phyloP scores from a whole-genome alignment of 148 eudicot genomes.

The Polygonum aviculare region DNA sequence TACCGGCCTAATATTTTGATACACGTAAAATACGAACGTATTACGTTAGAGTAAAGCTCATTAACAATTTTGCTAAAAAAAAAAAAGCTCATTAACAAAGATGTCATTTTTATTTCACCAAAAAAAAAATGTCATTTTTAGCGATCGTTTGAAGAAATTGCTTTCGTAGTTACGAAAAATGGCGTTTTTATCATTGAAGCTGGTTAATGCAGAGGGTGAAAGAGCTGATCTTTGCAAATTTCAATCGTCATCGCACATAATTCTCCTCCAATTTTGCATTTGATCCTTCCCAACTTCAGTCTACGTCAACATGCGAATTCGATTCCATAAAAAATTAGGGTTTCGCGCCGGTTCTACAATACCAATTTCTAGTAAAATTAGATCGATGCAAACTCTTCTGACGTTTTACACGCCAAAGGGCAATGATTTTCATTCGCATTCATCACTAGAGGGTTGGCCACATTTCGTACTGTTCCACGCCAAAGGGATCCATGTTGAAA shows the following conservation, averaged over 20 bases:
- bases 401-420: constrained; percentile 1
- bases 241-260: not conserved
- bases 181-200: not conserved
- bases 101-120: too few species aligned
- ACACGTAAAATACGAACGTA: too few species aligned
- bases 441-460: not conserved
- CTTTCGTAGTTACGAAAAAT: not conserved
- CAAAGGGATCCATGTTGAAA: constrained; percentile 1
- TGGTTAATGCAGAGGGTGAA: not conserved
- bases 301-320: not conserved
- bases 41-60: too few species aligned
- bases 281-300: not conserved
- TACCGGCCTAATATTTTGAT: too few species aligned
- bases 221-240: not conserved
- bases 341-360: not conserved
- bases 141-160: not conserved
- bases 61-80: too few species aligned
- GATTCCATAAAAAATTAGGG: not conserved
- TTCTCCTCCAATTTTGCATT: not conserved
- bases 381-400: not conserved
- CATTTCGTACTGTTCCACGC: not conserved
- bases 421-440: not conserved
- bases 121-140: too few species aligned
- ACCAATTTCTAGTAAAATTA: not conserved
- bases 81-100: too few species aligned